These are phyloP conservation scores for Geotrichum reessii DNA, from an alignment of 1,139 yeast genomes.

Conservation along the genomic window DNA sequence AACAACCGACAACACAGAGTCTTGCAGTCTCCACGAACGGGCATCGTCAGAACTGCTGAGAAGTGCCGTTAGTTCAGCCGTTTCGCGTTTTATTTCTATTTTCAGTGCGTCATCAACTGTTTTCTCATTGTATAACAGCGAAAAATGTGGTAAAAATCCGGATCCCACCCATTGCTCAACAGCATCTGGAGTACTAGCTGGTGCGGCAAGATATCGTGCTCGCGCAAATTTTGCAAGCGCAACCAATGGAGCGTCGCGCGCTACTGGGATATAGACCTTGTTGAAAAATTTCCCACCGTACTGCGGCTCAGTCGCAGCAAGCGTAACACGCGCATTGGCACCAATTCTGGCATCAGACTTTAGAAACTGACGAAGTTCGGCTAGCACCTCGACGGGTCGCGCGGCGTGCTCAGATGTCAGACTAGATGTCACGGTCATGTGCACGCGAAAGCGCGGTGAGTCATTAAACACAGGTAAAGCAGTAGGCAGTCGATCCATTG, in stretches of 20 bases:
- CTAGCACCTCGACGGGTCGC: background rate
- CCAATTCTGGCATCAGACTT: background rate
- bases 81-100: background rate
- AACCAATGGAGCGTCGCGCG: background rate
- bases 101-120: background rate
- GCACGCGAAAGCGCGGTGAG: slow-evolving; percentile 3
- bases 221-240: background rate
- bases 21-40: background rate
- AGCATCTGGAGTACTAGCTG: background rate
- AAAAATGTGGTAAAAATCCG: slow-evolving; percentile 3
- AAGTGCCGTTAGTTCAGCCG: background rate
- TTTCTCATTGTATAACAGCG: slow-evolving; percentile 1
- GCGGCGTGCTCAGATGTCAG: background rate
- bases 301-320: background rate
- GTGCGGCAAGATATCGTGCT: background rate
- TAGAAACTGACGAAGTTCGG: background rate
- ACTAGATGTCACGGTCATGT: slow-evolving; percentile 7
- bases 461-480: background rate
- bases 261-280: background rate
- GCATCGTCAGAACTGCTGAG: background rate
- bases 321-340: background rate
- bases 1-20: slow-evolving; percentile 1
- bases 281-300: slow-evolving; percentile 3
- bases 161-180: background rate
- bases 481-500: background rate